Evolutionary conservation across 148 eudicot genomes (phyloP), one percentile per base, ranked within the genome.

Genomic region (Nyssa sinensis): DNA sequence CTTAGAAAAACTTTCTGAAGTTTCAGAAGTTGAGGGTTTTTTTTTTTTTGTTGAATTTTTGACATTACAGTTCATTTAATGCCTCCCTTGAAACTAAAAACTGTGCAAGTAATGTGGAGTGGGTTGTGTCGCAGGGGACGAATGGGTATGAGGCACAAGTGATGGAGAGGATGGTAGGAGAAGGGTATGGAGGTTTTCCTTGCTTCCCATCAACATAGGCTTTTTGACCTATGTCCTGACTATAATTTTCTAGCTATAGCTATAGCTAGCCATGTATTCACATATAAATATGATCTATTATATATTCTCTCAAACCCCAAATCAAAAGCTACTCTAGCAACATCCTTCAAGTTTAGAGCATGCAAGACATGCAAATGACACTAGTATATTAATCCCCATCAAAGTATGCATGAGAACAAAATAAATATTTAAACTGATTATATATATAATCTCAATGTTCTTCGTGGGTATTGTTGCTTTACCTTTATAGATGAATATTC

Each of bases 121-220:
- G 47, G 32, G 33, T 29, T 62, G 71, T 65, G 27, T 28, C 64
- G 83, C 87, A 91, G 97, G 88, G 84, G 66, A 79, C 81, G 76
- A 87, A 66, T 73, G 78, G 84, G 44, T 68, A 39, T 80, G 91
- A 87, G 63, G 84, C 76, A 47, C 83, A 76, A 39, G 85, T 74
- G 73, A 79, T 81, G 76, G 88, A 85, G 66, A 84, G 80, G 82
- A 62, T 78, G 79, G 75, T 63, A 21, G 88, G 84, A 79, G 85
- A 83, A 83, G 88, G 81, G 37, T 74, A 80, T 78, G 85, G 80
- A 67, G 89, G 77, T 27, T 28, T 73, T 69, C 74, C 87, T 66
- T 70, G 71, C 29, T 79, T 77, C 70, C 85, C 83, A 62, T 39
- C 84, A 57, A 23, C 83, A 70, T 86, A 88, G 88, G 84, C 89